Base-by-base conservation (phyloP, 225 moss, liverwort and hornwort species). In the Lunularia cruciata region DNA sequence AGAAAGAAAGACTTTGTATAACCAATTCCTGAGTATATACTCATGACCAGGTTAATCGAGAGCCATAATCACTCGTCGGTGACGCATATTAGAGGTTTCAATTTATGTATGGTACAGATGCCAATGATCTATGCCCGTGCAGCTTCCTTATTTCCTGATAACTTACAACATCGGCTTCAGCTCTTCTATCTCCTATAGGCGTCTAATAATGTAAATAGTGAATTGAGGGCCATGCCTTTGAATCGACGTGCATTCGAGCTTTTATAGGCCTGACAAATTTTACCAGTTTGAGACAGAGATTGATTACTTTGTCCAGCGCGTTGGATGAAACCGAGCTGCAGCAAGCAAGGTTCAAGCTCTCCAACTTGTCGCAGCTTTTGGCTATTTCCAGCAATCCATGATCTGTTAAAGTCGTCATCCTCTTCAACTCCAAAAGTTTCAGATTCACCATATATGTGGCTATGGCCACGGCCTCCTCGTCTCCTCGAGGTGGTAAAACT, bases 331-430 rank as follows among this genome's bases (percentile, higher is more conserved):
- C 23, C 3, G 57, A 18, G 38, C 22, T 67, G 65, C 74, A 74
- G 67, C 67, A 67, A 14, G 74, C 74, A 28, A 74, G 67, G 42
- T 74, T 67, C 67, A 74, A 49, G 33, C 26, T 67, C 58, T 74
- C 25, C 74, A 74, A 25, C 12, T 61, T 39, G 18, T 36, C 16
- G 33, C 75, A 75, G 15, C 75, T 51, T 8, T 20, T 62, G n/a
- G 61, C 68, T 22, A 75, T 23, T 38, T 31, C 16, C n/a, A 31
- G 16, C 75, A 75, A 13, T 36, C 69, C 75, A 3, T 19, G 20
- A 43, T 69, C 67, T 2, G 68, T 60, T 37, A 75, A 22, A 40
- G 37, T 52, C 32, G 37, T 32, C 9, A 61, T 69, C 37, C 46
- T 75, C 63, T 32, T 52, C 75, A 75, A 49, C 34, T 75, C 51